These are phyloP conservation scores for Nicotiana obtusifolia DNA, from an alignment of 257 asterid genomes.

Conservation along the genomic window DNA sequence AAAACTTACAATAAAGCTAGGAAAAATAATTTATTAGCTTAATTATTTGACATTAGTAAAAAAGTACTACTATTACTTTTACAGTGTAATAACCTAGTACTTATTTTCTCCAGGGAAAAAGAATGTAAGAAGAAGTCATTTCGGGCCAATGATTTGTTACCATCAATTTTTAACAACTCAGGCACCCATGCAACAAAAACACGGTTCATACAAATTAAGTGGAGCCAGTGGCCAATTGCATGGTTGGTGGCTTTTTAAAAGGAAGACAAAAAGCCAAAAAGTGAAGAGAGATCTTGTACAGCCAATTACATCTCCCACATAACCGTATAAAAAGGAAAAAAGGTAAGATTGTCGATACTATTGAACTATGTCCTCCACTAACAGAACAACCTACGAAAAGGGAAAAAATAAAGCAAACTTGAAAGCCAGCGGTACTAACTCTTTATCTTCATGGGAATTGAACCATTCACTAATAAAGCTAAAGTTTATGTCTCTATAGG, in stretches of 20 bases:
- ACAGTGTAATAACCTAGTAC: too few species aligned
- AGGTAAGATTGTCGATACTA: background rate
- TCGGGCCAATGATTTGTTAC: background rate
- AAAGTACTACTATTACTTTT: too few species aligned
- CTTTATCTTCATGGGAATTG: too few species aligned
- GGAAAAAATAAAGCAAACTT: background rate
- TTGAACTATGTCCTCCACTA: background rate
- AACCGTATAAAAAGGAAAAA: background rate
- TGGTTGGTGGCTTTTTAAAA: background rate
- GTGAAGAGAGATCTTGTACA: background rate
- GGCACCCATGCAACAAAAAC: background rate
- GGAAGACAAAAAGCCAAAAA: background rate
- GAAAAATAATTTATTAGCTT: background rate
- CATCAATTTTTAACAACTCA: background rate
- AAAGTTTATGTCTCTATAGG: background rate
- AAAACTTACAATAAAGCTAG: background rate
- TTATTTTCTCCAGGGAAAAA: background rate
- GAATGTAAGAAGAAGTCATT: background rate
- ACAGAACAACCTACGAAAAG: background rate
- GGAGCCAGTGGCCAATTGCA: background rate
- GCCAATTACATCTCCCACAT: background rate
- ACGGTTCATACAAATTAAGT: background rate
- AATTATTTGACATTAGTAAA: background rate
- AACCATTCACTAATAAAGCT: background rate
- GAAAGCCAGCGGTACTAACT: too few species aligned